phyloP scores from a whole-genome alignment of 1,284 basidiomycete species.

The Melampsora americana region DNA sequence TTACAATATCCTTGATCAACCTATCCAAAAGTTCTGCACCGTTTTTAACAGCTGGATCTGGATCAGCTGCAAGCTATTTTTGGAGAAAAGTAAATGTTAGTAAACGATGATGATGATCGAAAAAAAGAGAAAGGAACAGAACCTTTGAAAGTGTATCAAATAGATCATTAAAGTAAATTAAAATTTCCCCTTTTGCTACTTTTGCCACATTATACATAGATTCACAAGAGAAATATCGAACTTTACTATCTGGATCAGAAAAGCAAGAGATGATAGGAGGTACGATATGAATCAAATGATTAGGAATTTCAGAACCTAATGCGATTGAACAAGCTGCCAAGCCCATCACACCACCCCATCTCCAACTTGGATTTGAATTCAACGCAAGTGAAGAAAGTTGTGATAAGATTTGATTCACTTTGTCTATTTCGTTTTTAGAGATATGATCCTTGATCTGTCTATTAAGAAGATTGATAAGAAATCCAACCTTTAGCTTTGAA shows the following conservation, averaged over 20 bases:
- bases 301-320: conserved; percentile 83
- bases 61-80: conserved; percentile 84
- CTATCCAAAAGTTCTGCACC: conserved; percentile 97
- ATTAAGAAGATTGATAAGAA: not conserved
- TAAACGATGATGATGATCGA: not conserved
- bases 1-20: conserved; percentile 93
- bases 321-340: conserved; percentile 95
- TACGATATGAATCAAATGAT: conserved; percentile 89
- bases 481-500: too few relatives aligned
- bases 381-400: conserved; percentile 54
- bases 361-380: conserved; percentile 71
- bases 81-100: not conserved
- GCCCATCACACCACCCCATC: conserved; percentile 94
- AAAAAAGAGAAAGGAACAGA: conserved; percentile 48
- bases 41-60: conserved; percentile 95
- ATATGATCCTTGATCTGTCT: conserved; percentile 43
- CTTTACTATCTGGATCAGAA: conserved; percentile 87
- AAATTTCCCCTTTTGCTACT: conserved; percentile 93
- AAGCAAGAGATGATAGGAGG: conserved; percentile 89
- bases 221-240: conserved; percentile 95
- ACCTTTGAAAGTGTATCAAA: conserved; percentile 97
- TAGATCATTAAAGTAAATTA: conserved; percentile 96
- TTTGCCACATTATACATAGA: conserved; percentile 95
- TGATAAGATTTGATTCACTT: conserved; percentile 31
- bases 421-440: conserved; percentile 16